Evolutionary conservation across 768 basidiomycete species (phyloP).

Genomic region (Pleurotus citrinopileatus): DNA sequence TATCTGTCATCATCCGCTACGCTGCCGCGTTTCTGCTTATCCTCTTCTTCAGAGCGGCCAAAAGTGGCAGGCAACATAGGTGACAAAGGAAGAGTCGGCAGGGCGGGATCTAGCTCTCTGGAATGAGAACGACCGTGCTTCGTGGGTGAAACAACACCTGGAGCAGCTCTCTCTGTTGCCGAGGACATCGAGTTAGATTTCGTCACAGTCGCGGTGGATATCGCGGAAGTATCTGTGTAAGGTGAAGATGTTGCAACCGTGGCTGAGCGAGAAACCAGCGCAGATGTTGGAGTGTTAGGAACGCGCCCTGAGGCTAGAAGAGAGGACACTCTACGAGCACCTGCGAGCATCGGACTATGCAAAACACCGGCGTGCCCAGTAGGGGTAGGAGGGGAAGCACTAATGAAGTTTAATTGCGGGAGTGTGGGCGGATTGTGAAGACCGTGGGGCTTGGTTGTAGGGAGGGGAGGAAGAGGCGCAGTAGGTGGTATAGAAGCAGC

Average conservation of each 20-base stretch:
- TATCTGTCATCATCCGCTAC: conserved; percentile 7
- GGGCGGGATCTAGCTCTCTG: conserved; percentile 3
- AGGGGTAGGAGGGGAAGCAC: conserved; percentile 3
- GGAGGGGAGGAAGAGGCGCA: not conserved
- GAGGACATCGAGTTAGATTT: conserved; percentile 7
- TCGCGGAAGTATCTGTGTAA: conserved; percentile 2
- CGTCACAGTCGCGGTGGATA: conserved; percentile 11
- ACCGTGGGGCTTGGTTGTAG: not conserved
- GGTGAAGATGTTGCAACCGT: not conserved
- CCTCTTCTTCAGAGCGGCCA: conserved; percentile 9
- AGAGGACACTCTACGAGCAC: conserved; percentile 5
- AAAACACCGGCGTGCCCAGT: conserved; percentile 2
- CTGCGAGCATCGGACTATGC: conserved; percentile 3
- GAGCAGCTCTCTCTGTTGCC: not conserved
- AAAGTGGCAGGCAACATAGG: conserved; percentile 11
- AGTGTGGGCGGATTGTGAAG: conserved; percentile 2
- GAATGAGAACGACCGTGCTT: conserved; percentile 7
- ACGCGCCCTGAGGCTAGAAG: not conserved
- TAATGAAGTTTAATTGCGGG: conserved; percentile 6
- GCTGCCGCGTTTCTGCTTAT: conserved; percentile 1
- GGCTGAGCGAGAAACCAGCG: conserved; percentile 1
- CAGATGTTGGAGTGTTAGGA: not conserved
- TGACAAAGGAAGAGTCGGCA: conserved; percentile 6
- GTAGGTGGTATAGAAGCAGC: not conserved
- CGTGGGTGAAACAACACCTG: not conserved